Evolutionary conservation across 805 yeast genomes (phyloP), one percentile per base, ranked within the genome.

Genomic region (Saturnispora gosingensis): DNA sequence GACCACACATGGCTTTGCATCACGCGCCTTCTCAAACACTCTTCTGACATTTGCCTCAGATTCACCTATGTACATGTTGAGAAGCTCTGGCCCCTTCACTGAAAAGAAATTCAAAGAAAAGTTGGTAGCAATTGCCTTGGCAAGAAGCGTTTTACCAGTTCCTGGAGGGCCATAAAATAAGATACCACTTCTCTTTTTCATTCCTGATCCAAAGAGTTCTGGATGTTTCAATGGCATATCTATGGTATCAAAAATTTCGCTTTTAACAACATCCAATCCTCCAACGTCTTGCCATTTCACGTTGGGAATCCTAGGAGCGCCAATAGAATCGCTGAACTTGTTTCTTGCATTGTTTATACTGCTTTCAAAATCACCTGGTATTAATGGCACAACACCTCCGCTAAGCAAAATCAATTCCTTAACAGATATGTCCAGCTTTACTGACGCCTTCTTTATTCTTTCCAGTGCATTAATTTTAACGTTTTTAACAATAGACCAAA

Each of bases 141-240:
- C 99, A 53, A 93, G 73, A 28, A 93, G 72, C 0, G 99, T 93
- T 65, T 93, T 93, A 59, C 99, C 99, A 0, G 99, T 93, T 24
- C 99, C 99, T 0, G 99, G 99, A 0, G 99, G 99, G 0, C 99
- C 99, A 69, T 93, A 93, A 65, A 93, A 89, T 56, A 93, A 69
- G 38, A 93, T 86, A 46, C 99, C 99, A 61, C 95, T 83, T 67
- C 99, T 77, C 64, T 91, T 91, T 66, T 93, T 91, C 64, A 93
- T 78, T 0, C 98, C 98, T 45, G 82, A 82, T 48, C 82, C 77
- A 67, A 91, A 91, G 52, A 93, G 70, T 58, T 88, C 95, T 0
- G 98, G 98, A 64, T 86, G 90, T 61, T 87, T 88, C 63, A 91
- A 72, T 2, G 99, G 99, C 85, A 91, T 80, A 59, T 91, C 98